These are phyloP conservation scores for Emmonsiellopsis sp. DNA, from an alignment of 2,329 filamentous ascomycete species.

Conservation along the genomic window DNA sequence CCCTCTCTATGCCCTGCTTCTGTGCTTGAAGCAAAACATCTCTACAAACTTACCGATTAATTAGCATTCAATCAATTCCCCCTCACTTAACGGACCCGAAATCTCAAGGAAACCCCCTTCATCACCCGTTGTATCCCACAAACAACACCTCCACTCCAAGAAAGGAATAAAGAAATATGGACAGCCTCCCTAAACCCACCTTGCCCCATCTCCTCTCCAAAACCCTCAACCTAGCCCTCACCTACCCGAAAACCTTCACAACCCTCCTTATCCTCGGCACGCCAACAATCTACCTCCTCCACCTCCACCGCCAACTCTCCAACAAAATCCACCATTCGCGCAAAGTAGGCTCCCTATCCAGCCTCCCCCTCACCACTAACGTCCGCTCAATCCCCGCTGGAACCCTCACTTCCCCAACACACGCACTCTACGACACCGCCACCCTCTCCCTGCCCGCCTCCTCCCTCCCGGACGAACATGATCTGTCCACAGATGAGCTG, in stretches of 20 bases:
- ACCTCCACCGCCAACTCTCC: slow-evolving; percentile 17
- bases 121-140: too few relatives aligned
- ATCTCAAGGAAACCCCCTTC: too few relatives aligned
- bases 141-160: too few relatives aligned
- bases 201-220: too few relatives aligned
- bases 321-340: slow-evolving; percentile 16
- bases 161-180: too few relatives aligned
- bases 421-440: slow-evolving; percentile 17
- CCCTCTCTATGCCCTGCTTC: too few relatives aligned
- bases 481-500: slow-evolving; percentile 12
- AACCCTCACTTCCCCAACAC: slow-evolving; percentile 14
- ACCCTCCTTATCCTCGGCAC: slow-evolving; percentile 11
- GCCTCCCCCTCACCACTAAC: slow-evolving; percentile 5
- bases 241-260: background rate
- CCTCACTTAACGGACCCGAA: too few relatives aligned
- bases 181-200: too few relatives aligned
- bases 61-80: too few relatives aligned
- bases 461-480: slow-evolving; percentile 14
- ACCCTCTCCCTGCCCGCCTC: slow-evolving; percentile 13
- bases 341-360: slow-evolving; percentile 13
- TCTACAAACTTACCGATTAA: too few relatives aligned
- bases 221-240: too few relatives aligned
- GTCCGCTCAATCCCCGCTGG: slow-evolving; percentile 18
- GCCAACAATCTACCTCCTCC: slow-evolving; percentile 16
- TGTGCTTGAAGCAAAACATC: too few relatives aligned